Percentiles rank a stretch among this genome's conserved stretches.
phyloP scores from a whole-genome alignment of 75 land plant species.

The Pinus albicaulis region DNA sequence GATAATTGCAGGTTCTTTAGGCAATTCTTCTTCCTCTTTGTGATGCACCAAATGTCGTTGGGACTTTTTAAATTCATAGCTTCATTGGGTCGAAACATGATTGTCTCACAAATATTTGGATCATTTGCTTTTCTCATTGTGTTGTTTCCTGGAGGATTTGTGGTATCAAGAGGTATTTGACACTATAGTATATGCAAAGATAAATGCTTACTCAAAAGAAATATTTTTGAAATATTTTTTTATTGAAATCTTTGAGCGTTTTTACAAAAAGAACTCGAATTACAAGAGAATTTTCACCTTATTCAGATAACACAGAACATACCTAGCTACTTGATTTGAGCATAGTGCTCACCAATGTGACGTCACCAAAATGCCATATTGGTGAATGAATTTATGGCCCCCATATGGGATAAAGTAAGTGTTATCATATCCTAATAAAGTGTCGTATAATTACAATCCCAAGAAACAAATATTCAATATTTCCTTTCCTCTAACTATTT shows the following conservation, averaged over 20 bases:
- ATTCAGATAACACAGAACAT: slow-evolving; percentile 36
- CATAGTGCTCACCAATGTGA: slow-evolving; percentile 64
- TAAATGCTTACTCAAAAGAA: neutral
- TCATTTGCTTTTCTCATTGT: slow-evolving; percentile 34
- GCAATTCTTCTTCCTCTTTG: slow-evolving; percentile 30
- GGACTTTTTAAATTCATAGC: slow-evolving; percentile 45
- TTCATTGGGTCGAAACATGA: slow-evolving; percentile 45
- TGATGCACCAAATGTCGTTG: slow-evolving; percentile 48
- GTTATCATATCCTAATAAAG: neutral
- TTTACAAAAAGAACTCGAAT: no score
- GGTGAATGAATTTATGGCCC: slow-evolving; percentile 68
- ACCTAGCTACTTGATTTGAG: slow-evolving; percentile 79
- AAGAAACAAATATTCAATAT: neutral
- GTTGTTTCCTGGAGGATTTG: slow-evolving; percentile 52
- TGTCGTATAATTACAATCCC: no score
- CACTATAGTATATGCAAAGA: neutral
- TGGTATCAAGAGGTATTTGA: slow-evolving; percentile 41
- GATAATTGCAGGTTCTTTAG: slow-evolving; percentile 38
- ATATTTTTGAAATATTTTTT: no score
- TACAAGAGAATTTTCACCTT: neutral
- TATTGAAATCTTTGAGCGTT: neutral
- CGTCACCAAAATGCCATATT: slow-evolving; percentile 64
- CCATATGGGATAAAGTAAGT: slow-evolving; percentile 46
- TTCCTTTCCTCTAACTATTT: slow-evolving; percentile 1
- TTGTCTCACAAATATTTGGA: slow-evolving; percentile 48